phyloP scores from a whole-genome alignment of 78 protist genomes.

The Tieghemostelium lacteum region DNA sequence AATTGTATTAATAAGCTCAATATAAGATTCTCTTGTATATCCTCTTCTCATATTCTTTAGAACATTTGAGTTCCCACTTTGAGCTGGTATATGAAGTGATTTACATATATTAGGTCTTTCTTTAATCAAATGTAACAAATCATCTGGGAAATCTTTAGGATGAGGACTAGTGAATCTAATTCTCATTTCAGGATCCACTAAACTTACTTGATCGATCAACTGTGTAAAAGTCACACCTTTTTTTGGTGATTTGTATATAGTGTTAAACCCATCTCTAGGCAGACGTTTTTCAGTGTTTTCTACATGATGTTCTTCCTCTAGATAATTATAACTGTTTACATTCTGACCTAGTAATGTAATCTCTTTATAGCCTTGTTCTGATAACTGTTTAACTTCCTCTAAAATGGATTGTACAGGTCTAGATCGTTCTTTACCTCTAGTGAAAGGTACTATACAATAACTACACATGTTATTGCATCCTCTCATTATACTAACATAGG shows the following conservation, averaged over 20 bases:
- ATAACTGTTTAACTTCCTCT: conserved; percentile 82
- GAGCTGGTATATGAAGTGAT: conserved; percentile 93
- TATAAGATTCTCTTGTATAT: conserved; percentile 89
- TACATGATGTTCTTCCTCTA: background rate
- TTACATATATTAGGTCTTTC: conserved; percentile 87
- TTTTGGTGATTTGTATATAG: conserved; percentile 85
- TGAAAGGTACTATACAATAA: conserved; percentile 97
- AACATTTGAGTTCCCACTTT: conserved; percentile 77
- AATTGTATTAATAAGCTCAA: conserved; percentile 72
- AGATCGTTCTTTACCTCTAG: conserved; percentile 95
- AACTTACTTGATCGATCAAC: conserved; percentile 67
- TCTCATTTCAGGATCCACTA: conserved; percentile 87
- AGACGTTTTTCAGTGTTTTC: background rate
- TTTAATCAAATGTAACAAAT: conserved; percentile 60
- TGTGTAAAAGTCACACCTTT: conserved; percentile 79
- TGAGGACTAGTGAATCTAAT: conserved; percentile 97
- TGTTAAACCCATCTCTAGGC: conserved; percentile 80
- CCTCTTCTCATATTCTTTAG: conserved; percentile 94
- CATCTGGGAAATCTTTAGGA: conserved; percentile 95
- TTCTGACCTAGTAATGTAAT: conserved; percentile 96
- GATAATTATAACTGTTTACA: conserved; percentile 91
- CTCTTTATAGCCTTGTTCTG: conserved; percentile 56
- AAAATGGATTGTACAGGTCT: conserved; percentile 82
- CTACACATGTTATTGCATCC: conserved; percentile 98
- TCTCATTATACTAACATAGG: conserved; percentile 84